These are phyloP conservation scores for Colletotrichum cuscutae DNA, from an alignment of 2,329 filamentous ascomycete genomes.

Conservation along the genomic window DNA sequence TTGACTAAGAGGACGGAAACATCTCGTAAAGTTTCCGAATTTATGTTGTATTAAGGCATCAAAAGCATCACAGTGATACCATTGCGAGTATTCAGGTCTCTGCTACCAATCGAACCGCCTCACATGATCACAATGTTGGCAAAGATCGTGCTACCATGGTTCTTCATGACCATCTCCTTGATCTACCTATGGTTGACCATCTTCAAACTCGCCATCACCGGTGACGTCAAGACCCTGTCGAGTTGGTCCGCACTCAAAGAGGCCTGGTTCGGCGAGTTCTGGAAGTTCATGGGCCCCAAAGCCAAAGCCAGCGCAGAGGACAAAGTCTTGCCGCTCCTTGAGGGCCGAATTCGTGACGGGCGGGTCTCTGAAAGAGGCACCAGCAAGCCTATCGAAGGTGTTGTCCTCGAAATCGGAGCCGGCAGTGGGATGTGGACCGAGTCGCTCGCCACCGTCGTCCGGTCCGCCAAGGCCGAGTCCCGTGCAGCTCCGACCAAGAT, in stretches of 20 bases:
- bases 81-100: background rate
- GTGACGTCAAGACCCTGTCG: constrained; percentile 44
- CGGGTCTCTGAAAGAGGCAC: constrained; percentile 34
- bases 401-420: constrained; percentile 71
- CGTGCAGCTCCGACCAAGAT: constrained; percentile 49
- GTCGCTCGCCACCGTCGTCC: constrained; percentile 51
- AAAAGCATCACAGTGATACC: background rate
- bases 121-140: background rate
- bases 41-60: no score
- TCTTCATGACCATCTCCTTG: constrained; percentile 55
- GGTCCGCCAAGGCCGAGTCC: background rate
- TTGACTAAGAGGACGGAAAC: background rate
- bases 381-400: constrained; percentile 54
- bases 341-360: constrained; percentile 49
- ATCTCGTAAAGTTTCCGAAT: background rate
- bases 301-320: constrained; percentile 37
- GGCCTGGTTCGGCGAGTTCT: constrained; percentile 66
- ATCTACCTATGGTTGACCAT: constrained; percentile 58
- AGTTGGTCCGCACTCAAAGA: constrained; percentile 46
- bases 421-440: constrained; percentile 70
- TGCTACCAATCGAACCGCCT: background rate
- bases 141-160: constrained; percentile 48
- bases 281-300: constrained; percentile 57
- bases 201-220: constrained; percentile 43
- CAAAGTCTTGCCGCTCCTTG: constrained; percentile 57